A percentile compares a stretch with the other conserved stretches of the same genome.
Evolutionary conservation across 2,329 filamentous ascomycete species (phyloP).

Genomic region (Cladosporium velox): DNA sequence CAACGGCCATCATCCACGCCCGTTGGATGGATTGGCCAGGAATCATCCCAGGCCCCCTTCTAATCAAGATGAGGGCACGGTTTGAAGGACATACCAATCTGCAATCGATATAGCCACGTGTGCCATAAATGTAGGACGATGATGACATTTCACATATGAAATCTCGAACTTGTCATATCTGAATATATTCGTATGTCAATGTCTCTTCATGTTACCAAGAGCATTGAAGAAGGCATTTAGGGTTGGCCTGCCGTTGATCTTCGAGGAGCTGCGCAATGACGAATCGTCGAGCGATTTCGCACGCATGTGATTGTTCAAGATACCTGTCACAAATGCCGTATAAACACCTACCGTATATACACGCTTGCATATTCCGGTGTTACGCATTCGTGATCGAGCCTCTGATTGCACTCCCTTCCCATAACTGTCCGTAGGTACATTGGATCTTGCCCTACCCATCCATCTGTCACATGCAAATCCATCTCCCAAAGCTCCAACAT

Average conservation of each 20-base stretch:
- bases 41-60: background rate
- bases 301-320: background rate
- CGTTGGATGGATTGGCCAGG: background rate
- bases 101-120: background rate
- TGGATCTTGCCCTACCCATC: background rate
- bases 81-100: background rate
- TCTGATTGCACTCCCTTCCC: background rate
- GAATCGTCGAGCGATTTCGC: background rate
- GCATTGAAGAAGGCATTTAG: background rate
- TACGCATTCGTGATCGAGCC: background rate
- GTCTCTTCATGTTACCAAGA: background rate
- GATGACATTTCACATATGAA: background rate
- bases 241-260: background rate
- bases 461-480: slow-evolving; percentile 10
- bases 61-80: background rate
- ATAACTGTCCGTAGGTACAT: background rate
- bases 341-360: background rate
- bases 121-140: background rate
- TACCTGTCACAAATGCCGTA: background rate
- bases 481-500: background rate
- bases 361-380: background rate
- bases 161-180: background rate
- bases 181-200: background rate
- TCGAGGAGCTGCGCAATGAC: background rate
- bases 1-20: background rate